A percentile compares a stretch with the other conserved stretches of the same genome.
Conservation (phyloP, 805 yeast species). For the Myxozyma neglecta region DNA sequence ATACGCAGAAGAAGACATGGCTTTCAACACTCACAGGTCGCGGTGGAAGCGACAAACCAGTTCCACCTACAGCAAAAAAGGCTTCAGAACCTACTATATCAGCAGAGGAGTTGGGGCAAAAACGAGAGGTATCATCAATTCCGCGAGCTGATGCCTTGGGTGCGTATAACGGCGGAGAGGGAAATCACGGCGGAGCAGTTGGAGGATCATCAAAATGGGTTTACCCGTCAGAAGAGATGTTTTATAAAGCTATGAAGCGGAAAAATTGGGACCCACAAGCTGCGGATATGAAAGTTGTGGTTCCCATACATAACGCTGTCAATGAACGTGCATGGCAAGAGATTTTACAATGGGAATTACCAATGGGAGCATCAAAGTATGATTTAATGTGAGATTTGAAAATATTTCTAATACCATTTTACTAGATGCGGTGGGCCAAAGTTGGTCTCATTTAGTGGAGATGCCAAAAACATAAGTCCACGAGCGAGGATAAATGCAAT, state of each 20-base stretch:
- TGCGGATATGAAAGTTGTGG: slow-evolving; percentile 82
- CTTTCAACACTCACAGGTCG: slow-evolving; percentile 40
- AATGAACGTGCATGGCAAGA: slow-evolving; percentile 91
- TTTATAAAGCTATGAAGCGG: slow-evolving; percentile 89
- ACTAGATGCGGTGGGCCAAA: slow-evolving; percentile 76
- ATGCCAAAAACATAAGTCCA: slow-evolving; percentile 81
- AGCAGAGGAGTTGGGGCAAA: slow-evolving; percentile 52
- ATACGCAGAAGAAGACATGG: slow-evolving; percentile 61
- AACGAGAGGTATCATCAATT: slow-evolving; percentile 70
- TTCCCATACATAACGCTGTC: slow-evolving; percentile 91
- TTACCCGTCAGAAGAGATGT: slow-evolving; percentile 93
- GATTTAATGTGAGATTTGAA: neutral
- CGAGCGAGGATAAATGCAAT: slow-evolving; percentile 70
- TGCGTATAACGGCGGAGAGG: slow-evolving; percentile 29
- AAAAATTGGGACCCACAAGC: slow-evolving; percentile 84
- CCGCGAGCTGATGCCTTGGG: slow-evolving; percentile 56
- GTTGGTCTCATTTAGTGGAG: slow-evolving; percentile 85
- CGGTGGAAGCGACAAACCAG: neutral
- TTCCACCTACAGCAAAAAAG: neutral
- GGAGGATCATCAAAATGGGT: slow-evolving; percentile 65
- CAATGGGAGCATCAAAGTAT: slow-evolving; percentile 42
- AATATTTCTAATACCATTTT: neutral
- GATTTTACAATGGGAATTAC: slow-evolving; percentile 77
- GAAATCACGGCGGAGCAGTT: slow-evolving; percentile 34
- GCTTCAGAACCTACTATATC: neutral